These are phyloP conservation scores for Fusarium pseudocircinatum DNA, from an alignment of 2,329 filamentous ascomycete species.

Conservation along the genomic window DNA sequence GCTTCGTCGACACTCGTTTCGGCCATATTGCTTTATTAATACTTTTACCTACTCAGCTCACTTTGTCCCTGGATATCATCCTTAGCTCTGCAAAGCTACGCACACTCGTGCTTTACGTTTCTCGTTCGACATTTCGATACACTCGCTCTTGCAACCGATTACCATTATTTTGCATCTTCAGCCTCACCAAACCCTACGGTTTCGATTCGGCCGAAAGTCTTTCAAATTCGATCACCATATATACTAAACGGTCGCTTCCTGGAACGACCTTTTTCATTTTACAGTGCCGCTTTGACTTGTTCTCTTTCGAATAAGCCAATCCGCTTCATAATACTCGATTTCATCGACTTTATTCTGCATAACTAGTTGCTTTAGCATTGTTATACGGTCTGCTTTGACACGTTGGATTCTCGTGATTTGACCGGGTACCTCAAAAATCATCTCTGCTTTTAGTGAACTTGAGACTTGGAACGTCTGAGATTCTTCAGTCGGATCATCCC, in stretches of 20 bases:
- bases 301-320: conserved; percentile 34
- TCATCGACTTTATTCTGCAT: conserved; percentile 35
- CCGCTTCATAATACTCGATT: conserved; percentile 38
- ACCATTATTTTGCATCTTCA: conserved; percentile 34
- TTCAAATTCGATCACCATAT: conserved; percentile 42
- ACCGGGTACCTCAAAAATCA: conserved; percentile 7
- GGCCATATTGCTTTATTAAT: conserved; percentile 46
- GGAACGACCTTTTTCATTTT: conserved; percentile 38
- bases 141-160: conserved; percentile 39
- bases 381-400: conserved; percentile 24
- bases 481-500: conserved; percentile 16
- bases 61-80: conserved; percentile 26
- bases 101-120: conserved; percentile 42
- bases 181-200: conserved; percentile 23
- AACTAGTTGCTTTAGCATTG: conserved; percentile 33
- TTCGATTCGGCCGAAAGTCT: conserved; percentile 39
- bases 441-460: conserved; percentile 25
- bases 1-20: conserved; percentile 48
- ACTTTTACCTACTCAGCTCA: conserved; percentile 42
- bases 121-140: conserved; percentile 42
- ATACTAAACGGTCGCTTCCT: conserved; percentile 40
- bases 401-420: conserved; percentile 9
- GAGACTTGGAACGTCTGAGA: conserved; percentile 17
- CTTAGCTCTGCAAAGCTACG: conserved; percentile 23
- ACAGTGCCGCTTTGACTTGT: conserved; percentile 20